Conservation (phyloP, 2,329 filamentous ascomycete species). For the Pseudodiploospora longispora region DNA sequence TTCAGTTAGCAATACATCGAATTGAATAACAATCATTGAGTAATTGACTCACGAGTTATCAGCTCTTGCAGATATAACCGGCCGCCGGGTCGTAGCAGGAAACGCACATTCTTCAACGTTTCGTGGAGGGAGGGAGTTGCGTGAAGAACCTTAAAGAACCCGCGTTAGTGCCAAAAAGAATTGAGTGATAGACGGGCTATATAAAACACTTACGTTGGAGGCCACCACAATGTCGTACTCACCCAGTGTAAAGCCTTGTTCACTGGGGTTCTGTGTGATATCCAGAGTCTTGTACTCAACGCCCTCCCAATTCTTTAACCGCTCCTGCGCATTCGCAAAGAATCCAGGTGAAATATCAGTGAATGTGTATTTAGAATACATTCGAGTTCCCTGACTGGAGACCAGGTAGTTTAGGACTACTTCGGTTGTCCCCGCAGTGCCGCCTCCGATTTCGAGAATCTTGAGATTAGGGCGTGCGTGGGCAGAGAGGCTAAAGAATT, state of each 20-base stretch:
- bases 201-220: not conserved
- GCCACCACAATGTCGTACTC: not conserved
- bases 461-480: no score
- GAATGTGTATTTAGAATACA: not conserved
- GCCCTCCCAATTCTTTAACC: not conserved
- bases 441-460: not conserved
- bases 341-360: not conserved
- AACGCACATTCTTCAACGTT: not conserved
- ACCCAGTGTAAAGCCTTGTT: not conserved
- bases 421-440: not conserved
- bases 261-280: not conserved
- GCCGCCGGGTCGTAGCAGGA: not conserved
- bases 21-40: not conserved
- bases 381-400: not conserved
- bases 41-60: not conserved
- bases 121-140: not conserved
- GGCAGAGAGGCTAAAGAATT: slow-evolving; percentile 1
- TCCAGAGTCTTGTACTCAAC: not conserved
- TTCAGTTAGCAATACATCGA: not conserved
- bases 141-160: slow-evolving; percentile 4
- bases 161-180: no score
- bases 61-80: not conserved
- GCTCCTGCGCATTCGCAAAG: not conserved
- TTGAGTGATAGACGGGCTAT: no score
- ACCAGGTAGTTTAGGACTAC: not conserved